Conservation (phyloP, 108 stramenopile species). For the Aurantiochytrium sp. region DNA sequence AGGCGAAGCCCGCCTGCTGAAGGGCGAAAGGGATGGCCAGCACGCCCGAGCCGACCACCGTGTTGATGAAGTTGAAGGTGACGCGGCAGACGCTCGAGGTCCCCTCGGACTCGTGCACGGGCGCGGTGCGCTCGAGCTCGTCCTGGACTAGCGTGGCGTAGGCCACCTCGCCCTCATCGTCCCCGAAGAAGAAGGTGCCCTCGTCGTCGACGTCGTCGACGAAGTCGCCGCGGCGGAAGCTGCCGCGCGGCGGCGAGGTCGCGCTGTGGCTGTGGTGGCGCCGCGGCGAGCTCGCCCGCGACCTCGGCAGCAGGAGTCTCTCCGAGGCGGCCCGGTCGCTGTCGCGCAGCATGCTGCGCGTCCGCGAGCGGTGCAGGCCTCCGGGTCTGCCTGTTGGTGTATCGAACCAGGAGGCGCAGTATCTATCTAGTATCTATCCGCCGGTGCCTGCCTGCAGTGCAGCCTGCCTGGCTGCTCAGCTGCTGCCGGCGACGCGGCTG, state of each 20-base stretch:
- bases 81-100: neutral
- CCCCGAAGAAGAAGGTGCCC: neutral
- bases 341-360: too few species aligned
- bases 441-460: too few species aligned
- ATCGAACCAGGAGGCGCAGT: too few species aligned
- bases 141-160: neutral
- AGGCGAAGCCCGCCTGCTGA: neutral
- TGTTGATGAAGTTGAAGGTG: slow-evolving; percentile 14
- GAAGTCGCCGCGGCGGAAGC: neutral
- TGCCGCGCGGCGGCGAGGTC: neutral
- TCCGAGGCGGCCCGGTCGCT: too few species aligned
- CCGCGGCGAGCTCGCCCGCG: neutral
- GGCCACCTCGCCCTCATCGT: neutral
- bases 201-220: neutral
- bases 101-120: neutral
- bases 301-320: neutral
- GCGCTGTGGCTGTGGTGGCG: neutral
- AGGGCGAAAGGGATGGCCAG: slow-evolving; percentile 12
- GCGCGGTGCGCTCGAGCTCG: neutral
- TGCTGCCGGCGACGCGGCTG: too few species aligned
- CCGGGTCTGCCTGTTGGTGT: too few species aligned
- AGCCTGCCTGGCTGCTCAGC: too few species aligned
- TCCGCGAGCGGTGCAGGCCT: too few species aligned
- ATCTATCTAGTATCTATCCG: too few species aligned
- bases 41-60: slow-evolving; percentile 15